phyloP scores from a whole-genome alignment of 2,329 filamentous ascomycete species.

The Penicillium sp. region DNA sequence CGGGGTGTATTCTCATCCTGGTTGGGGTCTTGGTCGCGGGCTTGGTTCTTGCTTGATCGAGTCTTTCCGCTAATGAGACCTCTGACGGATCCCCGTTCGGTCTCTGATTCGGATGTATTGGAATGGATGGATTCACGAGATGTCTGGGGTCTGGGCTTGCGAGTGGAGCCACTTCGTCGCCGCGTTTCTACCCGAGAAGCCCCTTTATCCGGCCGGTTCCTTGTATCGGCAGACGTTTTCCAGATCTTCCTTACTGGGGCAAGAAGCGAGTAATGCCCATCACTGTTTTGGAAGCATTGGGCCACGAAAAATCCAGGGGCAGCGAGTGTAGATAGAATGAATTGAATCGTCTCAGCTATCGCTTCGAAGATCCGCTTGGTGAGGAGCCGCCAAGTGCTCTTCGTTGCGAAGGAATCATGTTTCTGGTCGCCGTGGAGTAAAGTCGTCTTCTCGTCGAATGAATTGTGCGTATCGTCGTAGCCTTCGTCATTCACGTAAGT shows the following conservation, averaged over 20 bases:
- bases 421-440: constrained; percentile 57
- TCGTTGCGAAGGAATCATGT: constrained; percentile 39
- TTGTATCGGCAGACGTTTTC: constrained; percentile 32
- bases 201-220: constrained; percentile 28
- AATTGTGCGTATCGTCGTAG: constrained; percentile 41
- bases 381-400: constrained; percentile 54
- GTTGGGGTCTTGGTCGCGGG: constrained; percentile 26
- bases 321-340: constrained; percentile 76
- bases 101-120: constrained; percentile 60
- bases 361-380: constrained; percentile 72
- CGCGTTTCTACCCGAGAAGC: constrained; percentile 32
- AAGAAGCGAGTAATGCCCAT: constrained; percentile 78
- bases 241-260: constrained; percentile 69
- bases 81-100: constrained; percentile 40
- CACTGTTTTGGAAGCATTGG: constrained; percentile 79
- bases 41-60: constrained; percentile 35
- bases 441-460: constrained; percentile 69
- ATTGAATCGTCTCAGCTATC: constrained; percentile 74
- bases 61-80: constrained; percentile 29
- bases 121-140: constrained; percentile 53
- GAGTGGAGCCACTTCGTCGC: constrained; percentile 36
- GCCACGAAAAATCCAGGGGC: constrained; percentile 82
- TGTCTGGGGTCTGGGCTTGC: constrained; percentile 37
- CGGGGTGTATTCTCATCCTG: constrained; percentile 70
- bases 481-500: constrained; percentile 35